phyloP scores from a whole-genome alignment of 2,329 filamentous ascomycete genomes.

The Albifimbria verrucaria region DNA sequence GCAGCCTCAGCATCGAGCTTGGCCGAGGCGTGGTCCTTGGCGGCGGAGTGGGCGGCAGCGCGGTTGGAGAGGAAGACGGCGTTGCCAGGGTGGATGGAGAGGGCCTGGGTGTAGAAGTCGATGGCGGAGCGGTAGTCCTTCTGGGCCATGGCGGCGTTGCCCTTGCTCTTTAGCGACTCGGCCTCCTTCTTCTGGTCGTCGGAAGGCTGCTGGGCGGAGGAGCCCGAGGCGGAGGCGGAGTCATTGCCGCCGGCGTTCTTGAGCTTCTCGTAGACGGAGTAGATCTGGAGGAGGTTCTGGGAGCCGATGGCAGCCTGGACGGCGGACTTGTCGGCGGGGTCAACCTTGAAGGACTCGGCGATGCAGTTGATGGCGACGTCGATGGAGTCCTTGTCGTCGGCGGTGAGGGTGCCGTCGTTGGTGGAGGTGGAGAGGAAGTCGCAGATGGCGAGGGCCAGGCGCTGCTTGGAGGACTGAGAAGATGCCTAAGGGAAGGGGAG shows the following conservation, averaged over 20 bases:
- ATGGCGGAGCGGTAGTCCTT: slow-evolving; percentile 87
- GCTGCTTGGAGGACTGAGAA: slow-evolving; percentile 61
- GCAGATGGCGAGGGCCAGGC: slow-evolving; percentile 94
- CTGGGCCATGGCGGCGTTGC: slow-evolving; percentile 91
- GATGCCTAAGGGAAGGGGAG: slow-evolving; percentile 20
- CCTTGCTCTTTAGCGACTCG: slow-evolving; percentile 82
- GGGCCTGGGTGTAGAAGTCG: slow-evolving; percentile 82
- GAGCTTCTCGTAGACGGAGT: slow-evolving; percentile 93
- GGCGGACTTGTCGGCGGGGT: slow-evolving; percentile 71
- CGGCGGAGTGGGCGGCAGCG: slow-evolving; percentile 86
- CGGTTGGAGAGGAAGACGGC: slow-evolving; percentile 98
- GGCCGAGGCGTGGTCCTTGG: slow-evolving; percentile 79
- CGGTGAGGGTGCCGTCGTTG: slow-evolving; percentile 80
- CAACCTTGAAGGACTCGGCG: slow-evolving; percentile 90
- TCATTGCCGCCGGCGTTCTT: slow-evolving; percentile 53
- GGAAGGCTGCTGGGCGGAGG: slow-evolving; percentile 32
- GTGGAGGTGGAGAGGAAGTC: slow-evolving; percentile 86
- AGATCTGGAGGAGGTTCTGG: slow-evolving; percentile 88
- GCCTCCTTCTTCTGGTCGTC: slow-evolving; percentile 72
- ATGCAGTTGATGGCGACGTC: slow-evolving; percentile 95
- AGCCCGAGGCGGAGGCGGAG: slow-evolving; percentile 25
- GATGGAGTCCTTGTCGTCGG: slow-evolving; percentile 89
- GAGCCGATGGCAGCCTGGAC: slow-evolving; percentile 75
- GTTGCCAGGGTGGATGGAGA: slow-evolving; percentile 77
- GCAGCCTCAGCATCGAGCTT: slow-evolving; percentile 87